Evolutionary conservation across 2,329 filamentous ascomycete genomes (phyloP).

Genomic region (Tricladium varicosporioides): DNA sequence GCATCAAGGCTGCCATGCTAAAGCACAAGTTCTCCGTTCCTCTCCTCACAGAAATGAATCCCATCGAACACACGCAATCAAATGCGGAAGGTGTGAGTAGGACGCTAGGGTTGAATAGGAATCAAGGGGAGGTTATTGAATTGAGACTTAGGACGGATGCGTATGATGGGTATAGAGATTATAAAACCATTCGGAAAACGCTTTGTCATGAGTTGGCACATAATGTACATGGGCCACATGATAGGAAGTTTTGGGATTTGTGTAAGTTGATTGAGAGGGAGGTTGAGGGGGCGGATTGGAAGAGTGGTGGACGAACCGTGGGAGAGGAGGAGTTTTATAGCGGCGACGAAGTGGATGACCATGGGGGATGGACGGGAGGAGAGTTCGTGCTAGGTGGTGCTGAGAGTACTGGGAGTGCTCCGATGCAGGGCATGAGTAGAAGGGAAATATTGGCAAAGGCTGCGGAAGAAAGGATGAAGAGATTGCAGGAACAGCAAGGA

Average conservation of each 20-base stretch:
- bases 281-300: slow-evolving; percentile 79
- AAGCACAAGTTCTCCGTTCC: slow-evolving; percentile 83
- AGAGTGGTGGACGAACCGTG: slow-evolving; percentile 63
- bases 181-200: slow-evolving; percentile 85
- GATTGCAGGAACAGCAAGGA: slow-evolving; percentile 23
- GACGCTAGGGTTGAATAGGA: slow-evolving; percentile 83
- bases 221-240: slow-evolving; percentile 83
- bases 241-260: slow-evolving; percentile 84
- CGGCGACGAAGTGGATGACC: slow-evolving; percentile 59
- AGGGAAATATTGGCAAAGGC: slow-evolving; percentile 74
- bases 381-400: slow-evolving; percentile 68
- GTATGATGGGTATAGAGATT: slow-evolving; percentile 91
- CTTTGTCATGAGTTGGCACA: slow-evolving; percentile 94
- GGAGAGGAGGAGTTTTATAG: slow-evolving; percentile 58
- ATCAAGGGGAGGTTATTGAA: slow-evolving; percentile 86
- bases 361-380: slow-evolving; percentile 76
- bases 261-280: slow-evolving; percentile 85
- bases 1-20: slow-evolving; percentile 80
- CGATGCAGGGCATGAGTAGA: slow-evolving; percentile 52
- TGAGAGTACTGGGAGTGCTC: slow-evolving; percentile 32
- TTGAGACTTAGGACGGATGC: slow-evolving; percentile 87
- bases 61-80: slow-evolving; percentile 68
- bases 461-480: slow-evolving; percentile 56
- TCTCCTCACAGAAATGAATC: slow-evolving; percentile 94
- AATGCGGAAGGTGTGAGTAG: slow-evolving; percentile 72